Evolutionary conservation across 768 basidiomycete species (phyloP), one percentile per base, ranked within the genome.

Genomic region (Trametes sanguinea): DNA sequence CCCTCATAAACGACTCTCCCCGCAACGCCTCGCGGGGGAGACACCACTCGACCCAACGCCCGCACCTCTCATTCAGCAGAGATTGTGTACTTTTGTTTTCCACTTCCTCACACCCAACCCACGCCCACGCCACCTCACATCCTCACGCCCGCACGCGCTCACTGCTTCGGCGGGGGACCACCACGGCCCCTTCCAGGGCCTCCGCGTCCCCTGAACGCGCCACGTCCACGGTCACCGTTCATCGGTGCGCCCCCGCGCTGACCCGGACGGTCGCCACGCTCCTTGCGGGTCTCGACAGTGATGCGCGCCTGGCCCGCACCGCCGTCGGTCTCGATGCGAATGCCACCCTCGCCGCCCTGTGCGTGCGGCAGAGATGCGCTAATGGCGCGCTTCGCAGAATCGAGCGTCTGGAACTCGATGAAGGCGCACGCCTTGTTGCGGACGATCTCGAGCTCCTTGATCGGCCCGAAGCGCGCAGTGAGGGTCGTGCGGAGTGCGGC

Each of bases 351-450:
- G 40, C 95, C 95, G 61, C 95, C 95, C 65, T 87, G 85, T 43
- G 69, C 62, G 33, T 76, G 72, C 1, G 86, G 83, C 51, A 97
- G 74, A 39, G 85, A 89, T 3, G 89, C 81, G 30, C 83, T 76
- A 71, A 99, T 96, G 2, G 96, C 96, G 46, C 87, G 84, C 68
- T 86, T 83, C n/a, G 96, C 96, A 40, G 85, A 77, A 1, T 95
- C 94, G 60, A 95, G 74, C 1, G 77, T 76, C 27, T 71, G 73
- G 78, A 95, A 98, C 75, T 98, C 96, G 69, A 97, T 80, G 84
- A 98, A 98, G 0, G 95, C 95, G 71, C 95, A 98, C 0, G 92
- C 93, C 74, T 92, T 96, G 71, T 70, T 73, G 65, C 90, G 90
- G 44, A 96, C 88, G 65, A 97, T 87, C 75, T 98, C 95, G 44